A percentile compares a stretch with the other conserved stretches of the same genome.
Conservation (phyloP, 2,329 filamentous ascomycete species). For the Tolypocladium tropicale region DNA sequence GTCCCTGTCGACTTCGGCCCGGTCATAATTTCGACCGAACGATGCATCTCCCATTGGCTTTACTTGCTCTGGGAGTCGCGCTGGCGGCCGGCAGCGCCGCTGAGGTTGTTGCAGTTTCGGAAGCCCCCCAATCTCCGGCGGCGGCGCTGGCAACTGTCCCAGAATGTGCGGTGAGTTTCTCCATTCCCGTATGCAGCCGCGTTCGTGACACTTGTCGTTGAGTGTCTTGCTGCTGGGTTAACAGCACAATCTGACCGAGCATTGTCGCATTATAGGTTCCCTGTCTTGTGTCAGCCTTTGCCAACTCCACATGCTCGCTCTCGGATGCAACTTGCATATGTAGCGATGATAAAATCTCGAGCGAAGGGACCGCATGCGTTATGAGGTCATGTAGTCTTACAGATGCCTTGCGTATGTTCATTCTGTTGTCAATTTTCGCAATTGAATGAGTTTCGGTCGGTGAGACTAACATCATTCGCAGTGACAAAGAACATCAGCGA, state of each 20-base stretch:
- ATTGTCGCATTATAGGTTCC: not conserved
- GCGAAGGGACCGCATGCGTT: not conserved
- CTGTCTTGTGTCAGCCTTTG: not conserved
- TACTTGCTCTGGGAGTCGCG: not conserved
- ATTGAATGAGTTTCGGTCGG: not conserved
- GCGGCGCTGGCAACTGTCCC: not conserved
- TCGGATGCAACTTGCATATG: not conserved
- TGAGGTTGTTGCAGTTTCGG: not conserved
- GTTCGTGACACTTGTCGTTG: not conserved
- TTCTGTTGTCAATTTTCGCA: not conserved
- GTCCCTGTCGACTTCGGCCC: no score
- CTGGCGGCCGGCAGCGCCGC: not conserved
- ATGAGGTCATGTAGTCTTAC: not conserved
- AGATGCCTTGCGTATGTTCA: not conserved
- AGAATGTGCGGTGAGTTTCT: not conserved
- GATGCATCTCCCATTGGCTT: not conserved
- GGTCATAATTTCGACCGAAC: not conserved
- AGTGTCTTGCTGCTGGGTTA: not conserved
- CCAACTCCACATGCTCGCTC: not conserved
- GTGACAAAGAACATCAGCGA: not conserved
- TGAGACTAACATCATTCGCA: not conserved
- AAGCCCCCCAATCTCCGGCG: not conserved
- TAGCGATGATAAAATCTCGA: not conserved
- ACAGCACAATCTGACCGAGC: not conserved
- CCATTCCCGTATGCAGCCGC: not conserved